Percentiles rank a stretch among this genome's conserved stretches.
Conservation (phyloP, 2,329 filamentous ascomycete genomes). For the Microthyrium microscopicum region DNA sequence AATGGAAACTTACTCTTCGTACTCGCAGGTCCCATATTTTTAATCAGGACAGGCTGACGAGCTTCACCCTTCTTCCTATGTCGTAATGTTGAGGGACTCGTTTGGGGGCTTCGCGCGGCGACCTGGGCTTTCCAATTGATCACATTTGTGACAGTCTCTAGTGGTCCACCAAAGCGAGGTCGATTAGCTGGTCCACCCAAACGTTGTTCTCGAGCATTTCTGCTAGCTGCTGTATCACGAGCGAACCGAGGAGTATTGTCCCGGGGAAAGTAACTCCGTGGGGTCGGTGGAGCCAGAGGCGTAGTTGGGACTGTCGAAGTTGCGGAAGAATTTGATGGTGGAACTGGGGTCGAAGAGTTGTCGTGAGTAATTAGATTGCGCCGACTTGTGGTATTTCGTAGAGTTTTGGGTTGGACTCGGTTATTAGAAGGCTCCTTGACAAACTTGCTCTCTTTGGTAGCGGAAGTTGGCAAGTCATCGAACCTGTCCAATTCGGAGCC, state of each 20-base stretch:
- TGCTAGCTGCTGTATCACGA: slow-evolving; percentile 48
- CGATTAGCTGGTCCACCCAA: slow-evolving; percentile 23
- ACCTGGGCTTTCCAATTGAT: slow-evolving; percentile 44
- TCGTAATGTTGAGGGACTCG: slow-evolving; percentile 31
- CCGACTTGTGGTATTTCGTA: slow-evolving; percentile 6
- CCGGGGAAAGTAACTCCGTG: slow-evolving; percentile 32
- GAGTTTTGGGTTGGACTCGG: slow-evolving; percentile 44
- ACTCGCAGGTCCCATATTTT: slow-evolving; percentile 62
- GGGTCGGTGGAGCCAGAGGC: slow-evolving; percentile 31
- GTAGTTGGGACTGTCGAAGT: slow-evolving; percentile 13
- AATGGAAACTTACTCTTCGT: slow-evolving; percentile 51
- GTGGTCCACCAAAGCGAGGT: slow-evolving; percentile 29
- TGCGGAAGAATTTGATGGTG: slow-evolving; percentile 27
- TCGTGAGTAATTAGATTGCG: slow-evolving; percentile 11
- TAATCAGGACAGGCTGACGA: slow-evolving; percentile 85
- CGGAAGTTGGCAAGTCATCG: slow-evolving; percentile 85
- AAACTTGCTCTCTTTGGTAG: slow-evolving; percentile 62
- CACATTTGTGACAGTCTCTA: slow-evolving; percentile 34
- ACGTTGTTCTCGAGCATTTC: slow-evolving; percentile 46
- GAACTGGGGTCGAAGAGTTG: slow-evolving; percentile 26
- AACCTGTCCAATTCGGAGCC: slow-evolving; percentile 85
- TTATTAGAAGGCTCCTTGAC: slow-evolving; percentile 56
- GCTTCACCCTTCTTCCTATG: slow-evolving; percentile 43
- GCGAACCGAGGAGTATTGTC: slow-evolving; percentile 45
- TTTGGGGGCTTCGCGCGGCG: slow-evolving; percentile 32